Percentiles rank a stretch among this genome's conserved stretches.
phyloP scores from a whole-genome alignment of 768 basidiomycete genomes.

The Fibroporia radiculosa region DNA sequence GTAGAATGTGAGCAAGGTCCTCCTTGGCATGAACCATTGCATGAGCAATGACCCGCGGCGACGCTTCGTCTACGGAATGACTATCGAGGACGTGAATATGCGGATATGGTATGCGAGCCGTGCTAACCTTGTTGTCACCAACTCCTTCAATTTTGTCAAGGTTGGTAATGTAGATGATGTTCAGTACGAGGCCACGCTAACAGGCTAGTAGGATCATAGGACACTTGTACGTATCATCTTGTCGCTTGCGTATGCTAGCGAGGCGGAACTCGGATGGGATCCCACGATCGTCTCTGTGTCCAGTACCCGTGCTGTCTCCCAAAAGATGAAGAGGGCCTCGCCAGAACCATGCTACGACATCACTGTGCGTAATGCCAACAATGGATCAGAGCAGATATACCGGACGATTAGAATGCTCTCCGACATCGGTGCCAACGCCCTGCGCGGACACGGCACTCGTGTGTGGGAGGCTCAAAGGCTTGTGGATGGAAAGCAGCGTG shows the following conservation, averaged over 20 bases:
- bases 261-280: slow-evolving; percentile 4
- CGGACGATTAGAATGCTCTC: slow-evolving; percentile 1
- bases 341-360: not conserved
- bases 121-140: not conserved
- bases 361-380: not conserved
- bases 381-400: not conserved
- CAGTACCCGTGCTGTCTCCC: not conserved
- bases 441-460: slow-evolving; percentile 2
- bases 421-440: not conserved
- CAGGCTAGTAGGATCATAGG: not conserved
- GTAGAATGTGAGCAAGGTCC: not conserved
- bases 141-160: too few relatives aligned
- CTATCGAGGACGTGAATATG: not conserved
- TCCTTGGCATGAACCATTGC: not conserved
- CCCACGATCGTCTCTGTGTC: not conserved
- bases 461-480: slow-evolving; percentile 4
- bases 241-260: not conserved
- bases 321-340: not conserved
- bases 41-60: not conserved
- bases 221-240: slow-evolving; percentile 2
- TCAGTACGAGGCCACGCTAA: too few relatives aligned
- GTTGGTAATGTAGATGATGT: too few relatives aligned
- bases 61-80: not conserved
- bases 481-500: not conserved
- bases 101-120: not conserved